Conservation (phyloP, 1,284 basidiomycete genomes). For the Ceratobasidium papillatum region DNA sequence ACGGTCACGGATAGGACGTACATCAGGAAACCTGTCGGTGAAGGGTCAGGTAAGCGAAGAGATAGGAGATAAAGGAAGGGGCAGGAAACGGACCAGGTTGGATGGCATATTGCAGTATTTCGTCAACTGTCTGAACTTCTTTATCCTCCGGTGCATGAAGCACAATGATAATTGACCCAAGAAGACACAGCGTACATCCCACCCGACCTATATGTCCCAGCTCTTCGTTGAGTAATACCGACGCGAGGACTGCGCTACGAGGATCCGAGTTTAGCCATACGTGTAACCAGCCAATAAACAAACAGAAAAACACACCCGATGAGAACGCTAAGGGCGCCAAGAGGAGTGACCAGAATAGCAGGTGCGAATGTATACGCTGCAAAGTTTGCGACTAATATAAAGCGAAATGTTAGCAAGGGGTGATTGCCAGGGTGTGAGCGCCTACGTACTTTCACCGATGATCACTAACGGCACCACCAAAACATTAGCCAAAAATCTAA, state of each 20-base stretch:
- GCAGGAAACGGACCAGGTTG: constrained; percentile 75
- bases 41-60: constrained; percentile 13
- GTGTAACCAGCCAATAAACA: constrained; percentile 27
- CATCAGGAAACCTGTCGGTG: constrained; percentile 76
- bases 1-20: constrained; percentile 88
- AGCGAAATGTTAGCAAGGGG: background rate
- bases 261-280: constrained; percentile 36
- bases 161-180: constrained; percentile 95
- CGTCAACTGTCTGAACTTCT: constrained; percentile 91
- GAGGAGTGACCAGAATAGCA: constrained; percentile 94
- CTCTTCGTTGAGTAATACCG: constrained; percentile 92
- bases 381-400: constrained; percentile 88
- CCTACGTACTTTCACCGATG: constrained; percentile 82
- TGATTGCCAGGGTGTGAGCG: constrained; percentile 42
- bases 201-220: constrained; percentile 92
- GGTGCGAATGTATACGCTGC: constrained; percentile 98
- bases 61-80: background rate
- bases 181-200: constrained; percentile 90
- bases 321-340: constrained; percentile 96
- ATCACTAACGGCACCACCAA: constrained; percentile 71
- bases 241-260: constrained; percentile 87
- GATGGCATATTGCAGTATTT: constrained; percentile 89
- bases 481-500: constrained; percentile 41
- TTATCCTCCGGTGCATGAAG: constrained; percentile 97
- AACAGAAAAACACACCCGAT: constrained; percentile 73